Base-by-base conservation (phyloP, 1,284 basidiomycete genomes). In the Ceratobasidium theobromae region DNA sequence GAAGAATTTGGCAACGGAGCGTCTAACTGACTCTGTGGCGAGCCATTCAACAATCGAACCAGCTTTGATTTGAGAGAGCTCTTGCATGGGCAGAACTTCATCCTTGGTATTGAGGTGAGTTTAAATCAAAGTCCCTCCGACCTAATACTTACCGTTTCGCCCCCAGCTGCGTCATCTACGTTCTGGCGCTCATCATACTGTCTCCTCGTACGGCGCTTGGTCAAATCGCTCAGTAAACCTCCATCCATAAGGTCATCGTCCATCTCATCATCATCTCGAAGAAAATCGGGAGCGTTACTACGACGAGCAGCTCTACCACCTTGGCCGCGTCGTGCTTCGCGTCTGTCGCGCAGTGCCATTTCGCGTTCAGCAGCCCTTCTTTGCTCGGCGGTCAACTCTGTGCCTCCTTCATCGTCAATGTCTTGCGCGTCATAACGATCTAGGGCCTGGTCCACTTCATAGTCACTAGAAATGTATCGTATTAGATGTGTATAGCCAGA, bases 1-100 rank as follows among this genome's bases (percentile, higher is more conserved):
- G 82, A 99, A 98, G 76, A 98, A 93, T 70, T 89, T 88, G 70
- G 91, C 84, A 71, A 99, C 95, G 0, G 96, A 91, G 60, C 91
- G 82, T 69, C 91, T 86, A 68, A 99, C 96, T 51, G 89, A 87
- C 67, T 95, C 93, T 64, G 90, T 89, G 14, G 93, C 88, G 71
- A 99, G 93, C 97, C 97, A 99, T 76, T 97, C 95, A 6, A 91
- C 91, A 64, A 99, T 94, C 18, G 93, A 95, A 73, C 95, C 93
- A 32, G 95, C 93, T 76, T 98, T 98, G 81, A 99, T 93, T 74
- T 99, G 96, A 70, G 92, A 93, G 12, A 99, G 81, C 79, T 99
- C 95, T 75, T 99, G 96, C 51, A 98, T 78, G 0, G 95, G 94
- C 66, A 99, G 82, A 76, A 98, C 95, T 86, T 98, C 73, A n/a